Percentiles rank a stretch among this genome's conserved stretches.
phyloP scores from a whole-genome alignment of 2,329 filamentous ascomycete genomes.

The Scedosporium boydii region DNA sequence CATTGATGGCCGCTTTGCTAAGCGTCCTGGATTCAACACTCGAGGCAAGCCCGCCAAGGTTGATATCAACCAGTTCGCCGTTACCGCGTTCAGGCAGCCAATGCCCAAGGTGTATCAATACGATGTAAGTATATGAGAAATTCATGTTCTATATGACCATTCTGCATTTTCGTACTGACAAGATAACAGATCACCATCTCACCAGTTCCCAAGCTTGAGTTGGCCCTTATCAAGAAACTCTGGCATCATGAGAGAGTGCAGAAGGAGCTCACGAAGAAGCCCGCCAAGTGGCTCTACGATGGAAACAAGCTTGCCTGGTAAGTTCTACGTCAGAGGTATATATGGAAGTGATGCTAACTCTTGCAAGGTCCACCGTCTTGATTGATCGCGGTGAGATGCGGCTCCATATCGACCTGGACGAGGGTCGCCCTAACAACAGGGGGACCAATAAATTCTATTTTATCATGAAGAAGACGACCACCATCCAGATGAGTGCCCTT shows the following conservation, averaged over 20 bases:
- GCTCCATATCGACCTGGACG: constrained; percentile 63
- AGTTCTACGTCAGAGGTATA: constrained; percentile 13
- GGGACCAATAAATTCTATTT: constrained; percentile 46
- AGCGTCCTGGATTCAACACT: constrained; percentile 47
- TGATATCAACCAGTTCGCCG: constrained; percentile 66
- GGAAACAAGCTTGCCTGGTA: constrained; percentile 82
- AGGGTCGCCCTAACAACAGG: constrained; percentile 39
- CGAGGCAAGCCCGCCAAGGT: constrained; percentile 45
- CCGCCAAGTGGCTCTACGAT: constrained; percentile 61
- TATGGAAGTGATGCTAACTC: constrained; percentile 9
- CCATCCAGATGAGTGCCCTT: constrained; percentile 58
- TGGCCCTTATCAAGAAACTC: constrained; percentile 59
- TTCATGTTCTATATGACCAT: neutral
- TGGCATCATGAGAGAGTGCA: constrained; percentile 61
- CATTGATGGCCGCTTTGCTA: constrained; percentile 23
- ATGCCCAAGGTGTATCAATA: constrained; percentile 65
- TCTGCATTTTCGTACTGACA: constrained; percentile 7
- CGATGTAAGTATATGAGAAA: constrained; percentile 52
- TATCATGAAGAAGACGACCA: constrained; percentile 53
- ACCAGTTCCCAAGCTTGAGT: constrained; percentile 18
- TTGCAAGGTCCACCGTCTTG: constrained; percentile 25
- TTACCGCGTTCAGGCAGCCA: constrained; percentile 45
- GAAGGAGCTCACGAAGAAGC: constrained; percentile 35
- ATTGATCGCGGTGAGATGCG: constrained; percentile 39
- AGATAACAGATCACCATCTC: constrained; percentile 6